These are phyloP conservation scores for Metroxylon sagu DNA, from an alignment of 176 grass and related monocot species.

Conservation along the genomic window DNA sequence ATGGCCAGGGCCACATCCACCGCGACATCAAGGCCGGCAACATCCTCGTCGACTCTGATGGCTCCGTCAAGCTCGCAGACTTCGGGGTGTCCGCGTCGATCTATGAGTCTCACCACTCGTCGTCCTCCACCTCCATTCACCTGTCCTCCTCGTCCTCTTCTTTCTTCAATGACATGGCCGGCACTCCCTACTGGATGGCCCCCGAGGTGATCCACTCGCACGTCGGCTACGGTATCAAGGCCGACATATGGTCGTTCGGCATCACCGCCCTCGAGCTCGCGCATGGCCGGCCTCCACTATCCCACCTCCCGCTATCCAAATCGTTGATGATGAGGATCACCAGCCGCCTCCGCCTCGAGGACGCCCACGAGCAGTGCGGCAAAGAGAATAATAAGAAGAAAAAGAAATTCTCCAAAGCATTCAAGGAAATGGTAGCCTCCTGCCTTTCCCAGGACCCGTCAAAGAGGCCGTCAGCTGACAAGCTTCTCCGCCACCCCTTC, in stretches of 20 bases:
- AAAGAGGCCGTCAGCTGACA: conserved; percentile 66
- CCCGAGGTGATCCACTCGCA: conserved; percentile 94
- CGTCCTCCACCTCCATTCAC: neutral
- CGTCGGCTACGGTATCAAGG: conserved; percentile 79
- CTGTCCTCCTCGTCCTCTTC: conserved; percentile 4
- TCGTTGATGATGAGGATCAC: conserved; percentile 75
- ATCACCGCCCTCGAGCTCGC: conserved; percentile 91
- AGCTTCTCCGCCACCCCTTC: conserved; percentile 79
- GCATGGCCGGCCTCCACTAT: conserved; percentile 74
- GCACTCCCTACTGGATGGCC: conserved; percentile 95
- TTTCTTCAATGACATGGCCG: conserved; percentile 66
- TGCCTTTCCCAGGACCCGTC: conserved; percentile 72
- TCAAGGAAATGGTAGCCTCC: conserved; percentile 75
- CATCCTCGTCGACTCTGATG: conserved; percentile 68
- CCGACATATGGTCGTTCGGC: conserved; percentile 94
- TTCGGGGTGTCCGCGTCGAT: conserved; percentile 92
- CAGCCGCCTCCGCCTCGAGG: conserved; percentile 60
- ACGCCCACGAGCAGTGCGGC: conserved; percentile 8
- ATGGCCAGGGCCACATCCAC: conserved; percentile 80
- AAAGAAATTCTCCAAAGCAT: conserved; percentile 82
- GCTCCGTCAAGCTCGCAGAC: conserved; percentile 79
- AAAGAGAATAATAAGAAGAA: conserved; percentile 25
- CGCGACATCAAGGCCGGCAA: conserved; percentile 87
- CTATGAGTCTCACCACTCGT: conserved; percentile 42
- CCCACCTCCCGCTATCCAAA: conserved; percentile 77